These are phyloP conservation scores for Fusarium tricinctum DNA, from an alignment of 2,329 filamentous ascomycete genomes.

Conservation along the genomic window DNA sequence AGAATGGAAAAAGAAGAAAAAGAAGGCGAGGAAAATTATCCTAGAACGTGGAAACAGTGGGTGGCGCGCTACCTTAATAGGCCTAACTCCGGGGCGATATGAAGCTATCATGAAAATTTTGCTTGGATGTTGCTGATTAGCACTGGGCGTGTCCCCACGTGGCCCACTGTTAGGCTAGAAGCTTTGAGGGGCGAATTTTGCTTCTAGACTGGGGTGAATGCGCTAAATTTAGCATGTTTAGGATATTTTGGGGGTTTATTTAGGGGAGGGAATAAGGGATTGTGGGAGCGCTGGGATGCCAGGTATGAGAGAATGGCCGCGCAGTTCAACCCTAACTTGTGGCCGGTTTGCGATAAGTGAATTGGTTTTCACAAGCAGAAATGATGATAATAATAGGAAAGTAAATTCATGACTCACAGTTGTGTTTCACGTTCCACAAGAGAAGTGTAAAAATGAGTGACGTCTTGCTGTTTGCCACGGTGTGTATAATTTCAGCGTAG, in stretches of 20 bases:
- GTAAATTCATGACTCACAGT: too few species aligned
- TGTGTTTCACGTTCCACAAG: too few species aligned
- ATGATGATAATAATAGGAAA: too few species aligned
- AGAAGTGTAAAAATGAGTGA: too few species aligned
- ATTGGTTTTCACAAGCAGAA: too few species aligned
- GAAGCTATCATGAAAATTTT: slow-evolving; percentile 48
- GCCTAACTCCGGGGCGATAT: slow-evolving; percentile 31
- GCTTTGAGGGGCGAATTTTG: background rate
- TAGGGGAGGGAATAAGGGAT: too few species aligned
- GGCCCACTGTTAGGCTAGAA: slow-evolving; percentile 37
- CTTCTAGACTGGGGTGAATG: background rate
- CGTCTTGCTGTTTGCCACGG: background rate
- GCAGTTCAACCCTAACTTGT: background rate
- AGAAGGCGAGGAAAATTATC: slow-evolving; percentile 9
- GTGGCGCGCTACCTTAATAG: slow-evolving; percentile 37
- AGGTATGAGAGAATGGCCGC: background rate
- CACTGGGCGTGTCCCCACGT: slow-evolving; percentile 32
- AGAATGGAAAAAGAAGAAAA: background rate
- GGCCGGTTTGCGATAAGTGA: too few species aligned
- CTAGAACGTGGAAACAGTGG: slow-evolving; percentile 22
- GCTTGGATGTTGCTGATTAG: slow-evolving; percentile 27
- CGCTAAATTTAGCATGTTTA: background rate
- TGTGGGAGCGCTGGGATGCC: too few species aligned
- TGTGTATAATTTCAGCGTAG: too few species aligned
- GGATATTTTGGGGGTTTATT: too few species aligned